Base-by-base conservation (phyloP, 139 green algal genomes). In the Volvox reticuliferus region DNA sequence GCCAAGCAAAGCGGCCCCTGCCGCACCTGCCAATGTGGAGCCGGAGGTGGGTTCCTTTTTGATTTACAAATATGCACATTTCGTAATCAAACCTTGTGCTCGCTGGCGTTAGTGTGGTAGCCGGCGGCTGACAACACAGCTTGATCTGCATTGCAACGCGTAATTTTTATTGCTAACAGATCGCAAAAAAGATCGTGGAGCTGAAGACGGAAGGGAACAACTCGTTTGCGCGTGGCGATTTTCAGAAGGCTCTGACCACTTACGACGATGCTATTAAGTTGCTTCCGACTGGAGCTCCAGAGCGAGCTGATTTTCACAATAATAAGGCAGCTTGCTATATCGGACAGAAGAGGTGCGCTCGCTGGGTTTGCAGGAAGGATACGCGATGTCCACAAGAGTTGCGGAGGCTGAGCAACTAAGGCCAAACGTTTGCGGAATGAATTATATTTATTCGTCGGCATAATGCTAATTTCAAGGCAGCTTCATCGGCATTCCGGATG, bases 251-350 rank as follows among this genome's bases (percentile, higher is more conserved):
- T 0, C 76, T 97, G 67, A 93, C 95, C 30, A 77, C 79, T 32
- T 99, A 98, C 80, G 96, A 98, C 36, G 63, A 93, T 30, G 97
- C 97, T 0, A 83, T 97, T 44, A 96, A 95, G 81, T 55, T 95
- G 77, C 82, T 97, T 78, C 89, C 94, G 0, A 82, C 93, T 0
- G 90, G 71, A 65, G 83, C 89, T n/a, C 13, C 92, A 9, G 97
- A 98, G 73, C 87, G 90, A 33, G 93, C 95, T 0, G 93, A 98
- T 67, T 92, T 98, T 79, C 93, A 96, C 87, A 94, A 90, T 93
- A 98, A 98, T 91, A 97, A 97, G 90, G 96, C 96, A 12, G 96
- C 96, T 22, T 98, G 97, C 95, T 96, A 95, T 87, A 95, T 98
- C 75, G 94, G 96, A 73, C 82, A 94, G 68, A 96, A 96, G 87